phyloP scores from a whole-genome alignment of 192 early-diverging fungal species.

The Backusella parvicylindrica region DNA sequence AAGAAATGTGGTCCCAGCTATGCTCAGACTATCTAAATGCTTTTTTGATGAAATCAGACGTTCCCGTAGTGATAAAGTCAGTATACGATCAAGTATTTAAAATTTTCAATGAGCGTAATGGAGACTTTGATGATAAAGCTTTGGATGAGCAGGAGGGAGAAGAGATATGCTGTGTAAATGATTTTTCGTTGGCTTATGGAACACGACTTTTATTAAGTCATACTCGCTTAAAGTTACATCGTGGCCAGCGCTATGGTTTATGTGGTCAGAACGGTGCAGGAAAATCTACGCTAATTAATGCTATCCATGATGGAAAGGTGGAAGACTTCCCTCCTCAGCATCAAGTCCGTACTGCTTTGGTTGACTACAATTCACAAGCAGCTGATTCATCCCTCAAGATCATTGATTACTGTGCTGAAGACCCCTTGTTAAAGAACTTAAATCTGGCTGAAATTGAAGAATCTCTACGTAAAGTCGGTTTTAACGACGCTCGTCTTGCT shows the following conservation, averaged over 20 bases:
- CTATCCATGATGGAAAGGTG: slow-evolving; percentile 73
- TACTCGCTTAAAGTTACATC: slow-evolving; percentile 53
- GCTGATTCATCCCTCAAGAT: slow-evolving; percentile 60
- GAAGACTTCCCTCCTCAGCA: slow-evolving; percentile 76
- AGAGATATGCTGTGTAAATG: slow-evolving; percentile 55
- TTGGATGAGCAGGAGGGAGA: slow-evolving; percentile 48
- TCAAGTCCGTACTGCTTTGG: slow-evolving; percentile 68
- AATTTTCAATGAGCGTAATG: slow-evolving; percentile 25
- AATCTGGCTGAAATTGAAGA: slow-evolving; percentile 38
- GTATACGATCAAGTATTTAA: slow-evolving; percentile 32
- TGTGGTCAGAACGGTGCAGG: slow-evolving; percentile 79
- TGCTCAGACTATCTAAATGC: slow-evolving; percentile 49
- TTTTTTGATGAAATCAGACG: slow-evolving; percentile 51
- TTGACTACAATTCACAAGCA: slow-evolving; percentile 69
- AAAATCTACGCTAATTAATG: slow-evolving; percentile 78
- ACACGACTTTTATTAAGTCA: slow-evolving; percentile 73
- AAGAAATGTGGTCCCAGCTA: slow-evolving; percentile 56
- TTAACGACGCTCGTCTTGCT: slow-evolving; percentile 54
- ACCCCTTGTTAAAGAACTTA: slow-evolving; percentile 41
- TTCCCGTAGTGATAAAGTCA: slow-evolving; percentile 35
- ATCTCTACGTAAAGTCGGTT: slow-evolving; percentile 60
- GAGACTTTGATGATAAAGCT: slow-evolving; percentile 36
- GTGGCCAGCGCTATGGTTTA: slow-evolving; percentile 77
- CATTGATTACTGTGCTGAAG: slow-evolving; percentile 58
- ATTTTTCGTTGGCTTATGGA: slow-evolving; percentile 78